Conservation (phyloP, 345 rosid genomes). For the Eucalyptus rudis region DNA sequence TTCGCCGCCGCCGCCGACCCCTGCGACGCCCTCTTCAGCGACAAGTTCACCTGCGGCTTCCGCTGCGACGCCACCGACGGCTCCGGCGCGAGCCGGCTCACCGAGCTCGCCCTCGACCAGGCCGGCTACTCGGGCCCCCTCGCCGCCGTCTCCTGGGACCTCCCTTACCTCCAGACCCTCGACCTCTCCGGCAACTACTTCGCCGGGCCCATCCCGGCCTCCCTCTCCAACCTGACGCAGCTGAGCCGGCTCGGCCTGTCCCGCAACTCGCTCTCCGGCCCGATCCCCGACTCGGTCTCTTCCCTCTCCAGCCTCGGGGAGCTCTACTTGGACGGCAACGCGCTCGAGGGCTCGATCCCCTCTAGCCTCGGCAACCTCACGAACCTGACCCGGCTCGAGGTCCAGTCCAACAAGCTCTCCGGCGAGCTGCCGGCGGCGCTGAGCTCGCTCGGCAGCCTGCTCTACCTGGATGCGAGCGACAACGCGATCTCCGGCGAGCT, state of each 20-base stretch:
- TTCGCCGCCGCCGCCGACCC: slow-evolving; percentile 66
- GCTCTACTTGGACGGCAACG: slow-evolving; percentile 58
- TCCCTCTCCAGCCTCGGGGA: slow-evolving; percentile 45
- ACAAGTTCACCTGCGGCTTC: slow-evolving; percentile 80
- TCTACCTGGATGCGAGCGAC: slow-evolving; percentile 56
- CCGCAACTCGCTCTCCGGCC: slow-evolving; percentile 51
- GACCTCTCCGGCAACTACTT: slow-evolving; percentile 64
- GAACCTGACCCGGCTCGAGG: slow-evolving; percentile 48
- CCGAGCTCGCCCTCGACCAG: slow-evolving; percentile 65
- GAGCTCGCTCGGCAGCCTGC: slow-evolving; percentile 35
- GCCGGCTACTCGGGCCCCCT: slow-evolving; percentile 68
- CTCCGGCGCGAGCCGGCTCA: slow-evolving; percentile 48
- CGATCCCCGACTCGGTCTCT: slow-evolving; percentile 47
- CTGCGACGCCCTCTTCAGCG: slow-evolving; percentile 63
- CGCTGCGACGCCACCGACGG: slow-evolving; percentile 43
- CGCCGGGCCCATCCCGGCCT: slow-evolving; percentile 41
- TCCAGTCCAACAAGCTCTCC: slow-evolving; percentile 50
- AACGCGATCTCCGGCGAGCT: slow-evolving; percentile 52
- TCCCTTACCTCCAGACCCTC: slow-evolving; percentile 47
- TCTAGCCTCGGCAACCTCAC: slow-evolving; percentile 26
- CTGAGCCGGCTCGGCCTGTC: slow-evolving; percentile 50
- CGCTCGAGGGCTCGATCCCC: slow-evolving; percentile 43
- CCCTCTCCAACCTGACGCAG: slow-evolving; percentile 41
- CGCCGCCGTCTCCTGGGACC: slow-evolving; percentile 33
- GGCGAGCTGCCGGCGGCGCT: slow-evolving; percentile 60